Evolutionary conservation across 768 basidiomycete genomes (phyloP).

Genomic region (Suillus cothurnatus): DNA sequence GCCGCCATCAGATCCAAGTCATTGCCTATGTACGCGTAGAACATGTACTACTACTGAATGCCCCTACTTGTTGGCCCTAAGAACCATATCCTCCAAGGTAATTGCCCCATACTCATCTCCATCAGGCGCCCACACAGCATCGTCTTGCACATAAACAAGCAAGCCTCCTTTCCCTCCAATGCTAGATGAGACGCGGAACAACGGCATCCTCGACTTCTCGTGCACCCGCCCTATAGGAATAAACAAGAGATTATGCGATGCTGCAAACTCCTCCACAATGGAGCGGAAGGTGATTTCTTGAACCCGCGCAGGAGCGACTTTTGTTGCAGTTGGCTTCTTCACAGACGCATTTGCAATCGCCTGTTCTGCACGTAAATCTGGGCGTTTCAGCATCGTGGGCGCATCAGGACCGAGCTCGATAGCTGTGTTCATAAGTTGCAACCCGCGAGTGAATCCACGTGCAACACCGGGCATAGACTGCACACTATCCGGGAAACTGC

Average conservation of each 20-base stretch:
- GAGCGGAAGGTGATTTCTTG: constrained; percentile 91
- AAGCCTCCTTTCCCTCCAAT: constrained; percentile 87
- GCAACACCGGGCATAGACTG: constrained; percentile 64
- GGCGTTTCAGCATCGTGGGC: constrained; percentile 63
- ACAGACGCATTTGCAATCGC: constrained; percentile 26
- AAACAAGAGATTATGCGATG: constrained; percentile 85
- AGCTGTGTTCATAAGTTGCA: constrained; percentile 94
- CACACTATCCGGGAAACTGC: constrained; percentile 69
- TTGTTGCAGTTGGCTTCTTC: constrained; percentile 34
- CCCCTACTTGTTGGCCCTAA: constrained; percentile 47
- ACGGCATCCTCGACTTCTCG: constrained; percentile 82
- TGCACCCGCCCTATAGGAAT: constrained; percentile 87
- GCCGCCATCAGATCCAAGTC: background rate
- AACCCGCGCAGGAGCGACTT: constrained; percentile 48
- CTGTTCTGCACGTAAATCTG: constrained; percentile 60
- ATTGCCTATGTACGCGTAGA: background rate
- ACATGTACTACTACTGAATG: background rate
- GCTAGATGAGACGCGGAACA: constrained; percentile 79
- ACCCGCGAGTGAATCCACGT: constrained; percentile 82
- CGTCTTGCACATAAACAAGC: constrained; percentile 87
- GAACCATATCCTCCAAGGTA: constrained; percentile 86
- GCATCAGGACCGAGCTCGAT: constrained; percentile 84
- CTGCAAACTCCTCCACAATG: constrained; percentile 89
- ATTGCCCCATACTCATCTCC: constrained; percentile 74
- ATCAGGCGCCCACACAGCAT: constrained; percentile 88